phyloP scores from a whole-genome alignment of 805 yeast species.

The Dipodascopsis tothii region DNA sequence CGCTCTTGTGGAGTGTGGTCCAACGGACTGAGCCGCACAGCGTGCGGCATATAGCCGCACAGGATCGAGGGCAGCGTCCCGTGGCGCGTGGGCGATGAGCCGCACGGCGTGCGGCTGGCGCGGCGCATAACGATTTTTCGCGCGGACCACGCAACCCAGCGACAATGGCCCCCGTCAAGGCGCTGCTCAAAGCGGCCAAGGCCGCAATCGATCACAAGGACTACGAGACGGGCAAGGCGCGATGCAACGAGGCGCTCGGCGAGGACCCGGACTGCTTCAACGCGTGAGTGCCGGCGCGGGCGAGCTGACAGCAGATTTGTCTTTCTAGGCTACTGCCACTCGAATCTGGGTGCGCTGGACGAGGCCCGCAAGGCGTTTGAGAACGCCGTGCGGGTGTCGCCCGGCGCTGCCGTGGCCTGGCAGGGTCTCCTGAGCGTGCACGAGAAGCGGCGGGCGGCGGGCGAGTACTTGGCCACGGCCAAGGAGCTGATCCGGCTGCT shows the following conservation, averaged over 20 bases:
- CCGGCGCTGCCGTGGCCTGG: constrained; percentile 58
- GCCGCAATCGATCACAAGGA: constrained; percentile 39
- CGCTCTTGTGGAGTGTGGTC: too few relatives aligned
- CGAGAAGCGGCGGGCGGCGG: constrained; percentile 20
- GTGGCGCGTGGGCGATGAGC: too few relatives aligned
- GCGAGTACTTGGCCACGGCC: constrained; percentile 22
- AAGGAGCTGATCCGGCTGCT: constrained; percentile 14
- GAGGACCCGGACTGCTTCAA: constrained; percentile 51
- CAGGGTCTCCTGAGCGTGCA: constrained; percentile 53
- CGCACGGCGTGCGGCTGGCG: too few relatives aligned
- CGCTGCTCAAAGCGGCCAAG: constrained; percentile 25
- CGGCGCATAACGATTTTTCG: too few relatives aligned
- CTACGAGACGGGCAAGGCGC: constrained; percentile 53
- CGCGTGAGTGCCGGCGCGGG: constrained; percentile 39
- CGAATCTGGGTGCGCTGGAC: constrained; percentile 31
- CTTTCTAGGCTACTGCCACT: constrained; percentile 17
- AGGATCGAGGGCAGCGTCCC: too few relatives aligned
- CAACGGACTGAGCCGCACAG: too few relatives aligned
- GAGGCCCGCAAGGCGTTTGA: constrained; percentile 44
- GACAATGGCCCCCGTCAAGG: constrained; percentile 10
- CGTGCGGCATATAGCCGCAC: too few relatives aligned
- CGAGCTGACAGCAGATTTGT: constrained; percentile 6
- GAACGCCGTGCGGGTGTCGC: constrained; percentile 38
- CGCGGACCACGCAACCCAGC: background rate
- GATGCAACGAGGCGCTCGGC: constrained; percentile 49